These are phyloP conservation scores for Colletotrichum kahawae DNA, from an alignment of 2,329 filamentous ascomycete species.

Conservation along the genomic window DNA sequence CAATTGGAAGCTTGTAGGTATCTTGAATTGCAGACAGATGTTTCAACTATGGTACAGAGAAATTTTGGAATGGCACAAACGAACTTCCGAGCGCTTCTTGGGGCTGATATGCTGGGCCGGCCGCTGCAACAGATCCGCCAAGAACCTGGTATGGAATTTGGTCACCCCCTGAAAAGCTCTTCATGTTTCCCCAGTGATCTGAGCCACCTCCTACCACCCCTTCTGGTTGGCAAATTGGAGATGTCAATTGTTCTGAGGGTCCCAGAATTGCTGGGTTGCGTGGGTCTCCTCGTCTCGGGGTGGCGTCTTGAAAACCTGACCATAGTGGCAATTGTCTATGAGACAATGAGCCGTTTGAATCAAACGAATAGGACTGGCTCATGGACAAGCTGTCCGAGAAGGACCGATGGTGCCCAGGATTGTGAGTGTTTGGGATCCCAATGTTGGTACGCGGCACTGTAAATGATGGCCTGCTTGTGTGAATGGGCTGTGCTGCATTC, in stretches of 20 bases:
- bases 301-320: conserved; percentile 1
- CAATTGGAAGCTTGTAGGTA: not conserved
- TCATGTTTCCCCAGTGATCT: not conserved
- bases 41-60: conserved; percentile 12
- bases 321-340: not conserved
- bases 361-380: conserved; percentile 1
- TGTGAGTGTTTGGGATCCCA: not conserved
- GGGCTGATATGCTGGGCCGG: not conserved
- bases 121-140: not conserved
- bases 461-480: not conserved
- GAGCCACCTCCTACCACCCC: not conserved
- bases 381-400: conserved; percentile 8
- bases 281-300: not conserved
- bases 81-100: not conserved
- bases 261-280: not conserved
- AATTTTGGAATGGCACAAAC: conserved; percentile 7
- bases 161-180: not conserved
- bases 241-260: not conserved
- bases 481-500: not conserved
- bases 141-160: not conserved
- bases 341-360: not conserved
- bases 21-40: not conserved
- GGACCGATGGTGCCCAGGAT: not conserved
- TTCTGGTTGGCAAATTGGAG: not conserved
- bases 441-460: not conserved